Base-by-base conservation (phyloP, 345 rosid genomes). In the Populus simonii region DNA sequence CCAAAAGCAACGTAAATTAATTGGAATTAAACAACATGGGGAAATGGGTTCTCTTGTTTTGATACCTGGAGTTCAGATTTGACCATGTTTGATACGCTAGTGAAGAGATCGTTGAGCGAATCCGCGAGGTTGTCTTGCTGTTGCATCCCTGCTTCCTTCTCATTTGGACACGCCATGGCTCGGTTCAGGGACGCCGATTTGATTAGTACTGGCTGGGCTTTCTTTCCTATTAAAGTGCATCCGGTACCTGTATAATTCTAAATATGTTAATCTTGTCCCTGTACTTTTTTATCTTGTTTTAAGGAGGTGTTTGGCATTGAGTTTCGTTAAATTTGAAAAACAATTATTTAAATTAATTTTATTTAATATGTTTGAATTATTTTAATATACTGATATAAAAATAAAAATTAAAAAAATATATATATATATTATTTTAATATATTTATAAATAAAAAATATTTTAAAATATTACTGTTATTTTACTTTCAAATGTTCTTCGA, bases 41-140 rank as follows among this genome's bases (percentile, higher is more conserved):
- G 29, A 22, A 12, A 72, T 6, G 25, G 38, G 33, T 57, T 5
- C 51, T 59, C 8, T 25, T 35, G 53, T 59, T 59, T 18, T 69
- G 68, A 47, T 12, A 95, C 96, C 94, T 92, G 90, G 68, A 93
- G 92, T 70, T 93, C 96, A 1, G 92, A 85, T 88, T 88, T 89
- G 74, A 95, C 91, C 97, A 91, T 93, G 10, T 92, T 76, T 66
- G 94, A 86, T 74, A 92, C 86, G 78, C 89, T 86, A 45, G 85
- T 79, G 83, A 93, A 91, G 68, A 92, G 94, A 85, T 82, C 82
- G 57, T 83, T 82, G 27, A 93, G 87, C 31, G 98, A 85, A 74
- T 90, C 90, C 6, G 92, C 92, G 57, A 95, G 88, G 73, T 88
- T 88, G 78, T 92, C 94, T 55, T 68, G 7, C n/a, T 18, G n/a